Evolutionary conservation across 345 rosid species (phyloP).

Genomic region (Euphorbia peplus): DNA sequence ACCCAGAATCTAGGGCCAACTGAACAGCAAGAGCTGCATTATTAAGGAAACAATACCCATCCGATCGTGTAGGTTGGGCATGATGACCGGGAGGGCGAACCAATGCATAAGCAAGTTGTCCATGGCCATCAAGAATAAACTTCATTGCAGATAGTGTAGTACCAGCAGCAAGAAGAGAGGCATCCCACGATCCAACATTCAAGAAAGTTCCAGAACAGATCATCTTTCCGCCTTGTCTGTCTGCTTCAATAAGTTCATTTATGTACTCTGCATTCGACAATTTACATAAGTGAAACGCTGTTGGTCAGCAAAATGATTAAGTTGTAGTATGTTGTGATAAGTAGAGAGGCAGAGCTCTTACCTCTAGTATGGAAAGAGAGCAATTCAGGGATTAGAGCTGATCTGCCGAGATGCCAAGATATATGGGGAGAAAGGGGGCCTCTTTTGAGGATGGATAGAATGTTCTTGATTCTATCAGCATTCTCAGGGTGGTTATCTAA

Average conservation of each 20-base stretch:
- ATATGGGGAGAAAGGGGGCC: constrained; percentile 74
- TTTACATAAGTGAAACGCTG: constrained; percentile 2
- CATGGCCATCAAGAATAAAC: constrained; percentile 57
- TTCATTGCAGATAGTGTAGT: constrained; percentile 76
- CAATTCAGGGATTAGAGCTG: constrained; percentile 53
- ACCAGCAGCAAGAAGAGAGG: constrained; percentile 82
- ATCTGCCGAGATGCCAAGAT: constrained; percentile 61
- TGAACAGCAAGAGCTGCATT: constrained; percentile 74
- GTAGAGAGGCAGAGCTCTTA: constrained; percentile 16
- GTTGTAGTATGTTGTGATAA: not conserved
- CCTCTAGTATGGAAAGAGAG: constrained; percentile 72
- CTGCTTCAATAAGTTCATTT: constrained; percentile 50
- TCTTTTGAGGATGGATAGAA: constrained; percentile 70
- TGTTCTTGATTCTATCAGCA: constrained; percentile 69
- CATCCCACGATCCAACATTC: constrained; percentile 73
- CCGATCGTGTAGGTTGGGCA: constrained; percentile 81
- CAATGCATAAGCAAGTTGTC: constrained; percentile 58
- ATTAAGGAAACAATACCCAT: constrained; percentile 89
- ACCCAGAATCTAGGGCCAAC: constrained; percentile 57
- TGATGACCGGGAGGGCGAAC: constrained; percentile 98
- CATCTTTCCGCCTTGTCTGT: constrained; percentile 48
- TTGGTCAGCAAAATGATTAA: not conserved
- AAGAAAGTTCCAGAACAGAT: constrained; percentile 62
- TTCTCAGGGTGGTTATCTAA: constrained; percentile 84
- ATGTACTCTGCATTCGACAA: constrained; percentile 48